These are phyloP conservation scores for Carex arenaria DNA, from an alignment of 202 grass and related monocot species.

Conservation along the genomic window DNA sequence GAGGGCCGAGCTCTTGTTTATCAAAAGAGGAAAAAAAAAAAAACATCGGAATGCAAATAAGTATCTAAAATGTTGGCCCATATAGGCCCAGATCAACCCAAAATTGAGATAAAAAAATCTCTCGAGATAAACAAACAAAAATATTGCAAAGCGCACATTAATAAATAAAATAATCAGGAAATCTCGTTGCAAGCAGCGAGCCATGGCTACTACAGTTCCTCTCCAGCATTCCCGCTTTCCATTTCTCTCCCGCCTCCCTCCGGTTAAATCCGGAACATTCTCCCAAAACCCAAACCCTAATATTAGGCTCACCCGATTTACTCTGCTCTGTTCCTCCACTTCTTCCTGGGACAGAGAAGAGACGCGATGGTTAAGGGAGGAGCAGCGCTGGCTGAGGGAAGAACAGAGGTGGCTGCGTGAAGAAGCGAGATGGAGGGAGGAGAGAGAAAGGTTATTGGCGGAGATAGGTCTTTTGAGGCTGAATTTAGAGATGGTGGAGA, in stretches of 20 bases:
- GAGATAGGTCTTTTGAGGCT: conserved; percentile 57
- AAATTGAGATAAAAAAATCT: neutral
- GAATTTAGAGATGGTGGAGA: conserved; percentile 50
- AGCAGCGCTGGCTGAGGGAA: conserved; percentile 68
- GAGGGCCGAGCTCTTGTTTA: neutral
- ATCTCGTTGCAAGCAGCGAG: neutral
- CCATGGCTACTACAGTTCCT: conserved; percentile 28
- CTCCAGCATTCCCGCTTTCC: conserved; percentile 1
- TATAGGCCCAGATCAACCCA: neutral
- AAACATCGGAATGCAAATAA: neutral
- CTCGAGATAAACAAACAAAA: neutral
- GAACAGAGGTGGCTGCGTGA: conserved; percentile 71
- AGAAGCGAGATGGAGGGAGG: conserved; percentile 64
- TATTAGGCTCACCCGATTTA: neutral
- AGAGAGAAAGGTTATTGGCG: conserved; percentile 54
- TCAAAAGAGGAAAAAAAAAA: too few species aligned
- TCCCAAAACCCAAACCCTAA: conserved; percentile 10
- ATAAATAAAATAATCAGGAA: neutral
- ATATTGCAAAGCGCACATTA: neutral
- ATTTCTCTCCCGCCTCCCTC: conserved; percentile 32
- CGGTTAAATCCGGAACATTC: conserved; percentile 21
- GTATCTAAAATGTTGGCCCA: neutral
- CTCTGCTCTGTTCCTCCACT: conserved; percentile 13
- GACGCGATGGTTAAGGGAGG: conserved; percentile 75
- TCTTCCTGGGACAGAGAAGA: conserved; percentile 77